A percentile compares a stretch with the other conserved stretches of the same genome.
These are phyloP conservation scores for Stagonosporopsis vannaccii DNA, from an alignment of 2,329 filamentous ascomycete genomes.

Conservation along the genomic window DNA sequence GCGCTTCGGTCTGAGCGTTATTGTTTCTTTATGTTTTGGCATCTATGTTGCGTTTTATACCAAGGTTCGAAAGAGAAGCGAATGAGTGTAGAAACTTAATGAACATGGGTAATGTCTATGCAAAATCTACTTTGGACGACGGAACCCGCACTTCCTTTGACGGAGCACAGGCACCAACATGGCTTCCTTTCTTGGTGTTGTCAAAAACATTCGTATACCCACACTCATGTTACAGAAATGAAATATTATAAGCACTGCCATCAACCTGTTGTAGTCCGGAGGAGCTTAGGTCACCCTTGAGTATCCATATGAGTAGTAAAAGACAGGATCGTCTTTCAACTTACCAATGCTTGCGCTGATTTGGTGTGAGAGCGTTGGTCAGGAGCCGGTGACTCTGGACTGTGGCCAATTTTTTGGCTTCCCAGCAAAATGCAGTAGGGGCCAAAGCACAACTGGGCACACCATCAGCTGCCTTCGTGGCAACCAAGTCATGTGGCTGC, in stretches of 20 bases:
- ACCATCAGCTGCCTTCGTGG: neutral
- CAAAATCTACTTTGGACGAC: too few species aligned
- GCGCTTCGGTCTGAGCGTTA: constrained; percentile 24
- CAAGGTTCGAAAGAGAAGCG: constrained; percentile 12
- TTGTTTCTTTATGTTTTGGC: constrained; percentile 17
- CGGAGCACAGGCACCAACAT: too few species aligned
- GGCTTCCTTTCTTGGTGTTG: neutral
- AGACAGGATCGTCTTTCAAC: too few species aligned
- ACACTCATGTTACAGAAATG: too few species aligned
- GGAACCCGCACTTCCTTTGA: neutral
- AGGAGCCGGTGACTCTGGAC: too few species aligned
- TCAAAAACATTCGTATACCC: too few species aligned
- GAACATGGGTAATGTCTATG: constrained; percentile 8
- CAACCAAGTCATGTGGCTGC: neutral
- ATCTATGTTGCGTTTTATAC: constrained; percentile 23
- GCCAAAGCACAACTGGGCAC: neutral
- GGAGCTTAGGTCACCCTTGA: too few species aligned
- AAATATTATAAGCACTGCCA: too few species aligned
- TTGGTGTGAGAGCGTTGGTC: too few species aligned
- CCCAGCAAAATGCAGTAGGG: neutral
- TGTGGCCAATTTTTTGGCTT: neutral
- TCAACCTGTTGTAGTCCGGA: too few species aligned
- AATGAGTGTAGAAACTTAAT: constrained; percentile 3
- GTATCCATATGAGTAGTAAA: too few species aligned
- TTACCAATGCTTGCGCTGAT: too few species aligned